Base-by-base conservation (phyloP, 2,329 filamentous ascomycete species). In the Calonectria pseudoreteaudii region DNA sequence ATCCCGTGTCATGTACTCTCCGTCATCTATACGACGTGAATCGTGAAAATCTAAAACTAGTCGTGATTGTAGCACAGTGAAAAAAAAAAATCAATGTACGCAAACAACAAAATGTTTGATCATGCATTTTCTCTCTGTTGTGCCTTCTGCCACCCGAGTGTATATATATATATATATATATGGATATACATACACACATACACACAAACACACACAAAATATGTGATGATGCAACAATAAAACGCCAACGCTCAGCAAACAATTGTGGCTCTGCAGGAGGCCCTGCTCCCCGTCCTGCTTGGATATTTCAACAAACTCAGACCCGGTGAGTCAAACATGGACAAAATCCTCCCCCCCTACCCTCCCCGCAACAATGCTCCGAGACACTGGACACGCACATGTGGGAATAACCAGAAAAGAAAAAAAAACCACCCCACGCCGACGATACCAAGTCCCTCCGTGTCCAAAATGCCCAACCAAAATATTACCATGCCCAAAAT, bases 381-480 rank as follows among this genome's bases (percentile, higher is more conserved):
- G 38, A 49, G 66, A 66, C 60, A 72, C 34, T 36, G 34, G 47
- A 64, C 64, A 36, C 34, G 41, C 34, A 52, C 49, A 62, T 20
- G 36, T 41, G 56, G 56, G 38, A 41, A 62, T 62, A 26, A 41
- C 44, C 44, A 60, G 23, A 60, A 28, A 38, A 60, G 23, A 60
- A 28, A 38, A 36, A 62, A 62, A 23, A 34, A 34, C 31, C 36
- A 62, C 41, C 34, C 56, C 56, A 41, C 56, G 56, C 30, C 52
- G n/a, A 28, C 41, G 31, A 18, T 28, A 34, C 34, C 53, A 65
- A n/a, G 10, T 18, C 38, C 60, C 41, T 34, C 23, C 41, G 66
- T 69, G 68, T 69, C 66, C 71, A 73, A 73, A 28, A 66, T 69
- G 60, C 50, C 66, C 58, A 41, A 20, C n/a, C 50, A 28, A 41